Evolutionary conservation across 176 grass and related monocot species (phyloP), one percentile per base, ranked within the genome.

Genomic region (Oryza glaberrima): DNA sequence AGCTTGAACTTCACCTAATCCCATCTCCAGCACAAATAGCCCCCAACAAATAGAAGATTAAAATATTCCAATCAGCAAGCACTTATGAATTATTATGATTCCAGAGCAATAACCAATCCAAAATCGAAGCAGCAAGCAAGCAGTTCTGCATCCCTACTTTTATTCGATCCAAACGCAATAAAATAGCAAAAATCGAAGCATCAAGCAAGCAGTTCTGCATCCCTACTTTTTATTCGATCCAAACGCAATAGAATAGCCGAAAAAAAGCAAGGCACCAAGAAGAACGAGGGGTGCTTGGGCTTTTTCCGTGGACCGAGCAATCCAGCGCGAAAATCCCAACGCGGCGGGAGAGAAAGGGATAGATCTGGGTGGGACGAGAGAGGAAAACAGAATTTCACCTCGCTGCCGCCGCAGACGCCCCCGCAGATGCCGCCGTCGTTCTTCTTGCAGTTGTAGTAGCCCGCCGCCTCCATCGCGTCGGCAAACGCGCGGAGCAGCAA

Each of bases 1-100:
- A 78, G 19, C 75, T 46, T 81, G n/a, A 34, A 47, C 58, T 30
- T 48, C 68, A 69, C 67, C 74, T 19, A 82, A 86, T 75, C 13
- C 61, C 65, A 70, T 70, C 7, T 60, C 73, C 46, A 73, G 83
- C 45, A 32, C 30, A 9, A 9, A 72, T 19, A 49, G 11, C 11
- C 11, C 11, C 11, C 11, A 3, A 66, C 25, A 3, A 73, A 32
- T 13, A 30, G 20, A 68, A 60, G 67, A 78, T 23, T 16, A 48
- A 20, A 74, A 13, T 0, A 82, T 78, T 77, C 68, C 14, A 44
- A 90, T 66, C 19, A 12, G 52, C 72, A 67, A 70, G 38, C 61
- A 32, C 19, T 7, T 19, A 19, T 54, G 51, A 8, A 58, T 41
- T 49, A 58, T 25, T 25, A 25, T 25, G 25, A 25, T 58, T 17